Conservation (phyloP, 2,329 filamentous ascomycete genomes). For the Penicillium sclerotigenum region DNA sequence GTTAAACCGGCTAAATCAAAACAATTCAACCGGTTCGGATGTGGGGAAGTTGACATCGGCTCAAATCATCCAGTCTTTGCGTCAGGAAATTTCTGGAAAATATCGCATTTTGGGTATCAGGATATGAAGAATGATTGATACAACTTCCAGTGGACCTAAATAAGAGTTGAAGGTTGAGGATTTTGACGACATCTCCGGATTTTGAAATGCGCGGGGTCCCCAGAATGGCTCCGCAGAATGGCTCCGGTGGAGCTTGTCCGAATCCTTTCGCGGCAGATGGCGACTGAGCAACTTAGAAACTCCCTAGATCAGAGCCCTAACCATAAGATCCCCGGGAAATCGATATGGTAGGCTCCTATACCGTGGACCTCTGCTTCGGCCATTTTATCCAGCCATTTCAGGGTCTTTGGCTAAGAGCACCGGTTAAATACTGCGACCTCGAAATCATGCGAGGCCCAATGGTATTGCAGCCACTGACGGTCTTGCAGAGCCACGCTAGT, state of each 20-base stretch:
- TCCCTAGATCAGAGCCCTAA: not conserved
- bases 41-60: not conserved
- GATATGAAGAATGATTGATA: not conserved
- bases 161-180: too few species aligned
- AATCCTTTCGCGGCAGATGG: not conserved
- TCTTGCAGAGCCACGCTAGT: not conserved
- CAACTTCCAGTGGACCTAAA: not conserved
- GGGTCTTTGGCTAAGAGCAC: not conserved
- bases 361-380: not conserved
- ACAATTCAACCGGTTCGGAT: not conserved
- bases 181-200: not conserved
- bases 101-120: not conserved
- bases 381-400: not conserved
- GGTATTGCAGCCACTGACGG: not conserved
- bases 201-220: constrained; percentile 3
- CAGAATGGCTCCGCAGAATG: constrained; percentile 2
- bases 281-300: not conserved
- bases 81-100: too few species aligned
- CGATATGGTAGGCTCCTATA: not conserved
- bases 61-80: not conserved
- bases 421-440: constrained; percentile 1
- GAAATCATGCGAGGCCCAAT: constrained; percentile 1
- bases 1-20: constrained; percentile 2
- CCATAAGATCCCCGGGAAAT: not conserved
- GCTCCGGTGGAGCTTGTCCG: not conserved